phyloP scores from a whole-genome alignment of 208 protist species.

The Trypanosoma theileri region DNA sequence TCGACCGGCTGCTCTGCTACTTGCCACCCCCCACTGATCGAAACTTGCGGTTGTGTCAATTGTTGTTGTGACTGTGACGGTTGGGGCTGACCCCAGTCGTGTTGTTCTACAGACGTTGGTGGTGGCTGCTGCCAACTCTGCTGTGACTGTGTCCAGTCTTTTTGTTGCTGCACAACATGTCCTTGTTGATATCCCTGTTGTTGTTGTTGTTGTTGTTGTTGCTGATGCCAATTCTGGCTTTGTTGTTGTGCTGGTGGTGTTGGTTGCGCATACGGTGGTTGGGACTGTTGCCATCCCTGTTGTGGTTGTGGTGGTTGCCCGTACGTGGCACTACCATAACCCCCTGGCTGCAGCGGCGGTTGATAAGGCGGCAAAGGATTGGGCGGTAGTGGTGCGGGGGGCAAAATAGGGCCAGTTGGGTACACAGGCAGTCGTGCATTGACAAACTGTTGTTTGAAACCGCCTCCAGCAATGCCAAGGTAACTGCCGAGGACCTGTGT shows the following conservation, averaged over 20 bases:
- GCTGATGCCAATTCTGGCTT: background rate
- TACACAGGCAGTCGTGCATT: conserved; percentile 52
- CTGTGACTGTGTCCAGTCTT: background rate
- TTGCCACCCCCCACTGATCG: too few relatives aligned
- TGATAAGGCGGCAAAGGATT: conserved; percentile 38
- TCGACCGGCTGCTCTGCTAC: too few relatives aligned
- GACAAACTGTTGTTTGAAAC: conserved; percentile 53
- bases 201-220: background rate
- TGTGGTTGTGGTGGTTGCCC: conserved; percentile 10
- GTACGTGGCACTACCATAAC: background rate
- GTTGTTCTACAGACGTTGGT: background rate
- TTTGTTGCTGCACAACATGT: background rate
- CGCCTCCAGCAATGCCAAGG: conserved; percentile 42
- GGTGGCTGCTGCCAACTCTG: background rate
- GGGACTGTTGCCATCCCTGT: conserved; percentile 14
- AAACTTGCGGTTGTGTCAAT: background rate
- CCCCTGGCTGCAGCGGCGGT: conserved; percentile 7
- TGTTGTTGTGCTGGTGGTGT: background rate
- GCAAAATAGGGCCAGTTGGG: conserved; percentile 43
- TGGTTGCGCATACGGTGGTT: background rate
- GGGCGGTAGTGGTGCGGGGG: conserved; percentile 49
- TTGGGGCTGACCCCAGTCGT: background rate
- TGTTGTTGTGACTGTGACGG: background rate
- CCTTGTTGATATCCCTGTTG: conserved; percentile 2
- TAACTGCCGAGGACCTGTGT: conserved; percentile 57